These are phyloP conservation scores for Alternaria consortialis DNA, from an alignment of 2,329 filamentous ascomycete genomes.

Conservation along the genomic window DNA sequence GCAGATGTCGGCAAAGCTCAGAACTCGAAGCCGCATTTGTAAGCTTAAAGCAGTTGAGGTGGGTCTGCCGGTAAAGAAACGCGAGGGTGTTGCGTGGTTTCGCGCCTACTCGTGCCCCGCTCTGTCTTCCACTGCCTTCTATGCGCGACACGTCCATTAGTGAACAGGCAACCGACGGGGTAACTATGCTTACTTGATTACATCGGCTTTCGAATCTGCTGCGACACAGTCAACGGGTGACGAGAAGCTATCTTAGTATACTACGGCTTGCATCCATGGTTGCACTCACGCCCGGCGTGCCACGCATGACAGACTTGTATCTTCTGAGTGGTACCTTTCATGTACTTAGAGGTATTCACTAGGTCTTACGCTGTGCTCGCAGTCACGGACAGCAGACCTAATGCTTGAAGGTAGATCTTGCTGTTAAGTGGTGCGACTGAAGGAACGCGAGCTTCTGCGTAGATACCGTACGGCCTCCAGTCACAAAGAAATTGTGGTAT, in stretches of 20 bases:
- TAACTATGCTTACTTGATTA: background rate
- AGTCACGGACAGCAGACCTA: too few species aligned
- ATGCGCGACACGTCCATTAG: background rate
- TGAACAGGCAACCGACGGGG: background rate
- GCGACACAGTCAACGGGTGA: background rate
- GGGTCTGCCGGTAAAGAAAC: slow-evolving; percentile 9
- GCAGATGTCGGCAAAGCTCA: background rate
- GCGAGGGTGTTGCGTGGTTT: slow-evolving; percentile 10
- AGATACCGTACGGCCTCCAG: too few species aligned
- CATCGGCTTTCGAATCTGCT: background rate
- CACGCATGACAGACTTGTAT: too few species aligned
- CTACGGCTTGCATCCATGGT: background rate
- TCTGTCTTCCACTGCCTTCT: slow-evolving; percentile 11
- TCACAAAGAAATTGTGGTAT: too few species aligned
- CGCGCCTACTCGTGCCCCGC: slow-evolving; percentile 8
- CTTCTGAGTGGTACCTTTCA: too few species aligned
- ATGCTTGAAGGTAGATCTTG: too few species aligned
- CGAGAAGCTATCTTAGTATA: background rate
- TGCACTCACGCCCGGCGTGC: too few species aligned
- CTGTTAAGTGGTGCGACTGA: background rate
- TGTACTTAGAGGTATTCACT: too few species aligned
- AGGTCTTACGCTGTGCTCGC: too few species aligned
- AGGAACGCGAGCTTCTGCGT: background rate
- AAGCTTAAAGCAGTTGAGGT: slow-evolving; percentile 8
- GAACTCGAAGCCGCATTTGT: slow-evolving; percentile 11